Evolutionary conservation across 2,329 filamentous ascomycete species (phyloP).

Genomic region (Incumbomyces delicatus): DNA sequence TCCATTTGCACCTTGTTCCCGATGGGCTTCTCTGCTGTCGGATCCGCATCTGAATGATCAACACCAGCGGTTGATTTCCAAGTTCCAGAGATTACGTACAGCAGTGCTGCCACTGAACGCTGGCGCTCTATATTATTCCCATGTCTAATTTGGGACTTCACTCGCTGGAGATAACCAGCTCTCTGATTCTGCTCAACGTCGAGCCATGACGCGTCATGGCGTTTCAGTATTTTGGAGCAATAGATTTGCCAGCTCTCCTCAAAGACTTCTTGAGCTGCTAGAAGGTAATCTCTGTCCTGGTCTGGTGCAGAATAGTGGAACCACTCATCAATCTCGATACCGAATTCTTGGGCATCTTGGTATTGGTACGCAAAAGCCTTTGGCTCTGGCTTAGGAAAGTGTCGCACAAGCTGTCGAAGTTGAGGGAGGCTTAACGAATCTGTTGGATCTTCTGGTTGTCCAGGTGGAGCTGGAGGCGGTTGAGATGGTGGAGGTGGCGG

Average conservation of each 20-base stretch:
- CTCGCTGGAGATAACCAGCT: constrained; percentile 31
- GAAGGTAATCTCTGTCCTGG: constrained; percentile 70
- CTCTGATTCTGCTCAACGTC: constrained; percentile 47
- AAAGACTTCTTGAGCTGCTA: constrained; percentile 66
- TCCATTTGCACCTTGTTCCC: constrained; percentile 37
- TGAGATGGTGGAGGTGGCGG: constrained; percentile 38
- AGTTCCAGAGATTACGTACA: constrained; percentile 53
- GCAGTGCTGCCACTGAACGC: constrained; percentile 36
- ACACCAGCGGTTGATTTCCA: constrained; percentile 59
- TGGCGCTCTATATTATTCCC: constrained; percentile 33
- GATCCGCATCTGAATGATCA: constrained; percentile 25
- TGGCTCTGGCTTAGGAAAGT: constrained; percentile 54
- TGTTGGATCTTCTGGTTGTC: constrained; percentile 30
- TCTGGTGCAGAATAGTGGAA: constrained; percentile 69
- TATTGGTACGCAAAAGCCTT: constrained; percentile 79
- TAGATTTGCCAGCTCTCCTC: constrained; percentile 62
- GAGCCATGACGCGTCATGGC: constrained; percentile 52
- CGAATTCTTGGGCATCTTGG: constrained; percentile 60
- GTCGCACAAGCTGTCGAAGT: constrained; percentile 62
- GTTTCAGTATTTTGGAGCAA: constrained; percentile 29
- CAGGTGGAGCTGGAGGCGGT: constrained; percentile 30
- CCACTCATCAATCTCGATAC: constrained; percentile 94
- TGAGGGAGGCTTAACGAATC: constrained; percentile 70
- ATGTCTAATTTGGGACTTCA: constrained; percentile 30
- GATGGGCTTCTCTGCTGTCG: constrained; percentile 29